These are phyloP conservation scores for Eleusine coracana DNA, from an alignment of 176 grass and related monocot species.

Conservation along the genomic window DNA sequence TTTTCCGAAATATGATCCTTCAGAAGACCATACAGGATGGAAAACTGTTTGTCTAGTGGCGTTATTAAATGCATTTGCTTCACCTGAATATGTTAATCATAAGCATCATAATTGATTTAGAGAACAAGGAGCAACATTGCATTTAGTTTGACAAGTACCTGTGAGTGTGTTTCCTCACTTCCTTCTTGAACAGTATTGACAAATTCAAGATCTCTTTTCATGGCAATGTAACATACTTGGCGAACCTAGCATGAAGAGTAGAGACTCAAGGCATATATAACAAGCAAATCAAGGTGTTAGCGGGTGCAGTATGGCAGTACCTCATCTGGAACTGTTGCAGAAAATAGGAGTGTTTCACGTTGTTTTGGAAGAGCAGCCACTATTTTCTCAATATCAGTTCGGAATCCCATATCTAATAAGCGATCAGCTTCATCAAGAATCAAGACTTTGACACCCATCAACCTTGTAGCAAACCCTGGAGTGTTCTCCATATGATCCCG, in stretches of 20 bases:
- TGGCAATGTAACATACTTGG: conserved; percentile 94
- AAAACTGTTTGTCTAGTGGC: conserved; percentile 89
- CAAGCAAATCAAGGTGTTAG: conserved; percentile 28
- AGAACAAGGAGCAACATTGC: conserved; percentile 18
- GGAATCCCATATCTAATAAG: conserved; percentile 97
- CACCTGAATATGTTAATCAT: conserved; percentile 64
- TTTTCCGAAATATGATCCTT: conserved; percentile 89
- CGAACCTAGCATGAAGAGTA: conserved; percentile 65
- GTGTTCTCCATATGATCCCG: conserved; percentile 99
- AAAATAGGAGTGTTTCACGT: conserved; percentile 90
- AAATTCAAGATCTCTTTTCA: conserved; percentile 96
- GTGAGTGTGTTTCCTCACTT: conserved; percentile 91
- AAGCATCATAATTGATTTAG: conserved; percentile 9
- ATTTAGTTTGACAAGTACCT: conserved; percentile 49
- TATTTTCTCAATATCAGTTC: conserved; percentile 92
- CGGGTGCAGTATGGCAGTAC: conserved; percentile 38
- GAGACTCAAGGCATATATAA: conserved; percentile 28
- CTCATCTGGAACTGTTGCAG: conserved; percentile 93
- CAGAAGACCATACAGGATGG: conserved; percentile 80
- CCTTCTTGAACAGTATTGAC: conserved; percentile 95
- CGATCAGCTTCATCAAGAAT: conserved; percentile 98
- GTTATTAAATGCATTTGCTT: conserved; percentile 93
- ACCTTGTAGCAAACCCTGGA: conserved; percentile 80
- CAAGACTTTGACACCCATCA: conserved; percentile 86
- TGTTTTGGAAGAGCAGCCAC: conserved; percentile 85